Conservation (phyloP, 257 asterid genomes). For the Solanum medicagineum region DNA sequence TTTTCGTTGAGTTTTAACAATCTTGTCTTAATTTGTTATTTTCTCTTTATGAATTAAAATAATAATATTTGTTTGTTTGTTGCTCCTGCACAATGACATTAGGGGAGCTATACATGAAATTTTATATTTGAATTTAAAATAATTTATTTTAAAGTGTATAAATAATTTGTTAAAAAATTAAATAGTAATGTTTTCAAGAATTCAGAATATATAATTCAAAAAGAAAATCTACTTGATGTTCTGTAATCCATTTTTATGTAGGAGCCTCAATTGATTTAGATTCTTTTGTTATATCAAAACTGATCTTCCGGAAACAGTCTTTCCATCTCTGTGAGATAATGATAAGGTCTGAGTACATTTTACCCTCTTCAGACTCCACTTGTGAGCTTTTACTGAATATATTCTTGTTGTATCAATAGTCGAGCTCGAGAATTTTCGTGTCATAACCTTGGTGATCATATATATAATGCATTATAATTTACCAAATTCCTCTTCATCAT, state of each 20-base stretch:
- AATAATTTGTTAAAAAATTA: neutral
- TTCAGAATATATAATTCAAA: neutral
- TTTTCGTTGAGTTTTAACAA: neutral
- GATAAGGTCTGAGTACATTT: too few species aligned
- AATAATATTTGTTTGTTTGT: neutral
- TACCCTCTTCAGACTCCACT: too few species aligned
- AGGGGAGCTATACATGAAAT: neutral
- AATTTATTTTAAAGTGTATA: neutral
- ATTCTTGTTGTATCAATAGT: neutral
- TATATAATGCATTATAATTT: neutral
- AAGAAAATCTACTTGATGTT: too few species aligned
- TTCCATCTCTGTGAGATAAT: too few species aligned
- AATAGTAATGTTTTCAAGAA: too few species aligned
- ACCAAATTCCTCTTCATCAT: neutral
- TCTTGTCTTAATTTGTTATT: neutral
- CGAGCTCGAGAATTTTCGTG: neutral
- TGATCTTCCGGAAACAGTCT: neutral
- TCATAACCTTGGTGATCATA: neutral
- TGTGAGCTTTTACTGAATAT: too few species aligned
- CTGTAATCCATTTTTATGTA: neutral
- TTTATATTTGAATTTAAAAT: neutral
- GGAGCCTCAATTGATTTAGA: neutral
- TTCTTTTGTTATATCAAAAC: neutral
- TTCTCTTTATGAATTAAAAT: neutral
- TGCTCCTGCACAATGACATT: neutral